Conservation (phyloP, 1,284 basidiomycete genomes). For the Ceratobasidium papillatum region DNA sequence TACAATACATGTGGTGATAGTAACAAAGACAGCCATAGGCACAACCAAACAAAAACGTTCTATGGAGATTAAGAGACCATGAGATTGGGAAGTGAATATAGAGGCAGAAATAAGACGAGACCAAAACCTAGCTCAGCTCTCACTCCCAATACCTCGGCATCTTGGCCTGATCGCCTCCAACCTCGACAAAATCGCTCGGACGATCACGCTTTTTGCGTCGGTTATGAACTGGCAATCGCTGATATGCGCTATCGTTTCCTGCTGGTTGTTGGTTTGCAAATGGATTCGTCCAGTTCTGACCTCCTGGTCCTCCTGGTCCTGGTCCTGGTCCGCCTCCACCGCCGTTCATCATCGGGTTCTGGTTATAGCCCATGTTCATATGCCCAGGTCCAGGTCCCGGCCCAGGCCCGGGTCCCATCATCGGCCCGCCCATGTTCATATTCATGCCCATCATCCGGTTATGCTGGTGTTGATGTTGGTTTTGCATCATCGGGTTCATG, state of each 20-base stretch:
- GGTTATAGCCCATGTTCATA: slow-evolving; percentile 21
- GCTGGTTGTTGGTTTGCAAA: slow-evolving; percentile 69
- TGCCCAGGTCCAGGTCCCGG: slow-evolving; percentile 12
- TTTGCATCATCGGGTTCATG: slow-evolving; percentile 28
- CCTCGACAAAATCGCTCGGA: slow-evolving; percentile 82
- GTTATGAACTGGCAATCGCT: slow-evolving; percentile 79
- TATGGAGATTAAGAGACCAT: background rate
- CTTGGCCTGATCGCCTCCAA: slow-evolving; percentile 69
- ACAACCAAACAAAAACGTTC: background rate
- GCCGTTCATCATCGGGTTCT: slow-evolving; percentile 29
- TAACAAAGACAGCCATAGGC: background rate
- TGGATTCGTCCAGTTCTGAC: slow-evolving; percentile 48
- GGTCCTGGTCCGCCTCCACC: background rate
- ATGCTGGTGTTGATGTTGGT: no score
- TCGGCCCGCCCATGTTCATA: slow-evolving; percentile 31
- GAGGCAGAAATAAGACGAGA: background rate
- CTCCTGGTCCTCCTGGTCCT: slow-evolving; percentile 12
- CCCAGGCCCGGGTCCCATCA: slow-evolving; percentile 16
- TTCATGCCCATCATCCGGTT: slow-evolving; percentile 29
- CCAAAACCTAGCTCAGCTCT: background rate
- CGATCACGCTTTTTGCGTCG: slow-evolving; percentile 79
- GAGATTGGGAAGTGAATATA: no score
- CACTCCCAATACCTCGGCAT: slow-evolving; percentile 79
- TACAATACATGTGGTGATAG: slow-evolving; percentile 23
- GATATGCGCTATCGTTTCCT: slow-evolving; percentile 81